Percentiles rank a stretch among this genome's conserved stretches.
These are phyloP conservation scores for Populus hybrid DNA, from an alignment of 441 rosid species.

Conservation along the genomic window DNA sequence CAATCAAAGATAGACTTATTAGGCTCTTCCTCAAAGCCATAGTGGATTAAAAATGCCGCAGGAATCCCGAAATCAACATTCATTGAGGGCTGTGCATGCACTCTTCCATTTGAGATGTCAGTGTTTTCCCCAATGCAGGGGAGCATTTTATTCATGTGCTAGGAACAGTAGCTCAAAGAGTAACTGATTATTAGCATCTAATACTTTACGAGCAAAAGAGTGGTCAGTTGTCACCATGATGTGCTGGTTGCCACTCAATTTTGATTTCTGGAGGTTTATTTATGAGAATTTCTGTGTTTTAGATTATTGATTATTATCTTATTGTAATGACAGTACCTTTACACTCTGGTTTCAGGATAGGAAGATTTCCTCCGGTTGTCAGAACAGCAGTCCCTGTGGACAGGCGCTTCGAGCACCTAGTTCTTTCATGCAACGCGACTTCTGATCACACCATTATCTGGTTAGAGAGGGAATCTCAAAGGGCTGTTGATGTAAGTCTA, in stretches of 20 bases:
- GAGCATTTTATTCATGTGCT: not conserved
- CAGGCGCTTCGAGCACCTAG: constrained; percentile 87
- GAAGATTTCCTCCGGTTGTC: constrained; percentile 84
- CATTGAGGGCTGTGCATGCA: not conserved
- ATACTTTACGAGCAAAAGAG: not conserved
- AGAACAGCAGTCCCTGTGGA: constrained; percentile 95
- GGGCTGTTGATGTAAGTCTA: constrained; percentile 44
- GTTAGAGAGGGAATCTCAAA: constrained; percentile 80
- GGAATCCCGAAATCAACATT: not conserved
- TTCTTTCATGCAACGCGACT: constrained; percentile 82
- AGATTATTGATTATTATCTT: not conserved
- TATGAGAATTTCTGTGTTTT: not conserved
- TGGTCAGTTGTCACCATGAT: not conserved
- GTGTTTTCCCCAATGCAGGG: not conserved
- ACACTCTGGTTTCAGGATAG: constrained; percentile 45
- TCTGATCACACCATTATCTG: constrained; percentile 82
- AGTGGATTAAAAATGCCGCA: not conserved
- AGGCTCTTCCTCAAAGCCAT: not conserved
- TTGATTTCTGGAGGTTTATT: not conserved
- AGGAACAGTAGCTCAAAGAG: not conserved
- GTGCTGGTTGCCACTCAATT: not conserved
- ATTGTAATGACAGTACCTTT: not conserved
- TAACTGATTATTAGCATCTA: not conserved
- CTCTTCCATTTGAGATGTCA: not conserved
- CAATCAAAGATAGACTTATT: not conserved